Evolutionary conservation across 2,329 filamentous ascomycete genomes (phyloP), one percentile per base, ranked within the genome.

Genomic region (Xylariaceae sp.): DNA sequence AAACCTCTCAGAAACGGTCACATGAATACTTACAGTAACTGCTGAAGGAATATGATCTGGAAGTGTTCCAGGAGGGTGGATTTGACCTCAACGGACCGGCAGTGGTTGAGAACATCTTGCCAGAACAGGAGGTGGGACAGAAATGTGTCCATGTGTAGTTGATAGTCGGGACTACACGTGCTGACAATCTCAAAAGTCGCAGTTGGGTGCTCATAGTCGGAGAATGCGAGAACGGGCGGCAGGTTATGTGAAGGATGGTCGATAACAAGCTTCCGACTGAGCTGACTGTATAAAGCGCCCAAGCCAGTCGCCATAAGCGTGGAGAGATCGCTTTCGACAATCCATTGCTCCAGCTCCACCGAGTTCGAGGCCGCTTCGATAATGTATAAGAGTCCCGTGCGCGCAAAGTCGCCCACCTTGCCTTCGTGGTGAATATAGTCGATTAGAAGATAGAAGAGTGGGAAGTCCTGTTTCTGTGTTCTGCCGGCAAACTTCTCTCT

Each of bases 41-140:
- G 94, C 74, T 97, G 91, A 55, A 99, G 78, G 73, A 99, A 99
- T 39, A 99, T 85, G 67, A 97, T 89, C 72, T 97, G 92, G 70
- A 99, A 99, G 74, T 99, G 94, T 72, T 99, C 94, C 37, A 99
- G 81, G 54, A 99, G 78, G 0, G 92, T 97, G 66, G 90, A 90
- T 72, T 93, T 94, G 67, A 99, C 91, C 71, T 97, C 93, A 1
- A 87, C 80, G 2, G 93, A 97, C 68, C 87, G 86, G 76, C 94
- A 99, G 74, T 97, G 93, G 72, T 97, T 94, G 62, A 99, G 79
- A 39, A 97, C 92, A 73, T 99, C 94, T 75, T 99, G 94, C 94
- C 94, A 99, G 71, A 99, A 99, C 4, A 95, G 80, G 53, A 99
- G 81, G 71, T 97, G 95, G 0, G 94, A 96, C 48, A 99, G 80